Percentiles rank a stretch among this genome's conserved stretches.
phyloP scores from a whole-genome alignment of 441 rosid genomes.

The Biscutella laevigata region DNA sequence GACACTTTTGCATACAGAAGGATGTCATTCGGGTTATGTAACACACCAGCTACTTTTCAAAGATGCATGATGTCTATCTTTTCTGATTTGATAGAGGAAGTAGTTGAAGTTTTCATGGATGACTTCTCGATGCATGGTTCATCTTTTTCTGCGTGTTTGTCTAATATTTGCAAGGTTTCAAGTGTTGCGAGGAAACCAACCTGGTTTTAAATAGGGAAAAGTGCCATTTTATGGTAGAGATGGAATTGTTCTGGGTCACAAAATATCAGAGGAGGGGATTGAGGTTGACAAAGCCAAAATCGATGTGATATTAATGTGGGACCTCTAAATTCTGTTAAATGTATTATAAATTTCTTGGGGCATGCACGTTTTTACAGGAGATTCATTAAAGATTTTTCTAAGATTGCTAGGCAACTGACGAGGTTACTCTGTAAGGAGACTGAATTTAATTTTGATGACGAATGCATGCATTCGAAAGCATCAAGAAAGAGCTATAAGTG shows the following conservation, averaged over 20 bases:
- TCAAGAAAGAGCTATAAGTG: no score
- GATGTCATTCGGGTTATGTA: not conserved
- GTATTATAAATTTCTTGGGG: no score
- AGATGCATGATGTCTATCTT: not conserved
- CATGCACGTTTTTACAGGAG: not conserved
- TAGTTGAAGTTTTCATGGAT: not conserved
- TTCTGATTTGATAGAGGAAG: no score
- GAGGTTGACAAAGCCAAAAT: not conserved
- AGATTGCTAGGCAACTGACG: no score
- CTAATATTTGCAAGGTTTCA: not conserved
- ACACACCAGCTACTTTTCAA: not conserved
- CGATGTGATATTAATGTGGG: not conserved
- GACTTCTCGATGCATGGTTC: not conserved
- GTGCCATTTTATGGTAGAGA: not conserved
- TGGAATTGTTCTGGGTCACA: not conserved
- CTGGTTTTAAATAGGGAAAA: not conserved
- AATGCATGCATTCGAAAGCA: no score
- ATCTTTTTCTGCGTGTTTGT: not conserved
- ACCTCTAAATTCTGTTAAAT: not conserved
- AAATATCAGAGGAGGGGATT: not conserved
- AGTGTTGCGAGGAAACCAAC: not conserved
- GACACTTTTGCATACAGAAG: no score
- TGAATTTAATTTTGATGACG: no score
- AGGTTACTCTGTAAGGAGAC: no score
- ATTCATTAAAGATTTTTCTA: not conserved